Evolutionary conservation across 768 basidiomycete genomes (phyloP).

Genomic region (Lactarius hatsudake): DNA sequence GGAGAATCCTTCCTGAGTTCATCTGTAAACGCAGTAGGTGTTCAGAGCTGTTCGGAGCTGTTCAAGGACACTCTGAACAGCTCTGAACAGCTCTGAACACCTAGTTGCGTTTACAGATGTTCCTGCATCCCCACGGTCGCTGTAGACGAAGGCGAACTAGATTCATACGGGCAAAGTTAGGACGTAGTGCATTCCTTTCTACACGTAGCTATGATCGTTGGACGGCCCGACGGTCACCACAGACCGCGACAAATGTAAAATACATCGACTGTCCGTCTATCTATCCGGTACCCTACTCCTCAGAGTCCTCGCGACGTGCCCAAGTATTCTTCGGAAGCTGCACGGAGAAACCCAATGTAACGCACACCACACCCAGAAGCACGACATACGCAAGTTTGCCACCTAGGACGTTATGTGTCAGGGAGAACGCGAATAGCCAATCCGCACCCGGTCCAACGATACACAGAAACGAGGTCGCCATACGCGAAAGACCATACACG

Average conservation of each 20-base stretch:
- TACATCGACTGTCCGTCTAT: background rate
- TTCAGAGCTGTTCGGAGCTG: too few relatives aligned
- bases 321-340: background rate
- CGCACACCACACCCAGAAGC: background rate
- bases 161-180: too few relatives aligned
- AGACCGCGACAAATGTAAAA: too few relatives aligned
- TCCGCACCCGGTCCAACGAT: slow-evolving; percentile 55
- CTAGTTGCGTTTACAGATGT: too few relatives aligned
- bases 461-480: slow-evolving; percentile 37
- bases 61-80: too few relatives aligned
- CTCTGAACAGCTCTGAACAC: too few relatives aligned
- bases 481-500: slow-evolving; percentile 53
- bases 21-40: too few relatives aligned
- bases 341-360: background rate
- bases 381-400: background rate
- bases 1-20: too few relatives aligned
- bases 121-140: too few relatives aligned
- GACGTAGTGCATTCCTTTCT: too few relatives aligned
- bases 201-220: background rate
- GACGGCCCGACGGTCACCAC: too few relatives aligned
- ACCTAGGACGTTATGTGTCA: slow-evolving; percentile 31
- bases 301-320: background rate
- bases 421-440: slow-evolving; percentile 64
- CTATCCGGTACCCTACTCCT: background rate
- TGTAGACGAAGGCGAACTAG: too few relatives aligned